Percentiles rank a stretch among this genome's conserved stretches.
Conservation (phyloP, 2,329 filamentous ascomycete genomes). For the Pyrenophora seminiperda region DNA sequence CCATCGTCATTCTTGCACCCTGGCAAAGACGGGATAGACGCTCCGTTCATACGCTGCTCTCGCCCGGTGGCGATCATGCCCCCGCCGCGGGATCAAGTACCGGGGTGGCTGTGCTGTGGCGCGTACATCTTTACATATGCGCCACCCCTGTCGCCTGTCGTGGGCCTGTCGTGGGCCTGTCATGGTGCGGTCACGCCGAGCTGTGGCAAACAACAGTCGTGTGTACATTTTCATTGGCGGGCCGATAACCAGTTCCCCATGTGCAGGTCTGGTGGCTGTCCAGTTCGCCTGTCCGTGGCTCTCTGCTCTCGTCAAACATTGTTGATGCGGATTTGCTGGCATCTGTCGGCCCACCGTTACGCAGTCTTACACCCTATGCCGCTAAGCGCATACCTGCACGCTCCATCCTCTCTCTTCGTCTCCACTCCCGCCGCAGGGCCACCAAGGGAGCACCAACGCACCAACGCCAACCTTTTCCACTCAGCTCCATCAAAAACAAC, state of each 20-base stretch:
- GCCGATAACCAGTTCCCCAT: constrained; percentile 7
- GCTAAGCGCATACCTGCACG: constrained; percentile 18
- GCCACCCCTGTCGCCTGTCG: no score
- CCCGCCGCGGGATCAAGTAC: constrained; percentile 6
- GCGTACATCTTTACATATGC: constrained; percentile 20
- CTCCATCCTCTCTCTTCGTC: constrained; percentile 15
- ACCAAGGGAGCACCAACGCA: constrained; percentile 11
- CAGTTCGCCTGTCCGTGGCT: constrained; percentile 14
- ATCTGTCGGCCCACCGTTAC: constrained; percentile 14
- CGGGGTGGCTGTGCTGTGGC: constrained; percentile 34
- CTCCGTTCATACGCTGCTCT: constrained; percentile 5
- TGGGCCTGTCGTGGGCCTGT: no score
- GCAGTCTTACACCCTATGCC: constrained; percentile 21
- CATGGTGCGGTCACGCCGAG: constrained; percentile 30
- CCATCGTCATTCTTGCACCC: constrained; percentile 9
- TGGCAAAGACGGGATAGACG: constrained; percentile 15
- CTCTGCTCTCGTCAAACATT: constrained; percentile 14
- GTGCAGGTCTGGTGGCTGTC: constrained; percentile 14
- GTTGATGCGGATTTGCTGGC: constrained; percentile 19
- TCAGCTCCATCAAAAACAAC: not conserved
- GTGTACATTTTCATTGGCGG: constrained; percentile 18
- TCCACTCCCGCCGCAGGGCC: constrained; percentile 17
- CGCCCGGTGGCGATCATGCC: constrained; percentile 19
- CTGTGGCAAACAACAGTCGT: constrained; percentile 26
- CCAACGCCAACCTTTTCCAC: constrained; percentile 4